phyloP scores from a whole-genome alignment of 1,284 basidiomycete species.

The Salmacisia buchloeana region DNA sequence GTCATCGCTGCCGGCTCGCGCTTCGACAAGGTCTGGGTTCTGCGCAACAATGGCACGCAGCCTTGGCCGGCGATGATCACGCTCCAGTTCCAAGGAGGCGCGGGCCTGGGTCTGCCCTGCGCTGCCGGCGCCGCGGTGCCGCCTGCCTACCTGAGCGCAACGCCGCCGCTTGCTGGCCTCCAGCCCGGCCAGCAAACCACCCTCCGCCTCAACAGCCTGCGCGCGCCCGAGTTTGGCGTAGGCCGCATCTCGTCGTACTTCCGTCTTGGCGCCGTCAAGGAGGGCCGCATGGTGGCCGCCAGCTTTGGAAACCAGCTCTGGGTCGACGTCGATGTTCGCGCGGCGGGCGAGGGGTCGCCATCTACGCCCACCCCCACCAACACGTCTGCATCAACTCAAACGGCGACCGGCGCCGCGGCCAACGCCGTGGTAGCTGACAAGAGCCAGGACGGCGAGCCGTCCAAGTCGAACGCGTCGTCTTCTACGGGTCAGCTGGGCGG shows the following conservation, averaged over 20 bases:
- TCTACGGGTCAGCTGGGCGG: slow-evolving; percentile 61
- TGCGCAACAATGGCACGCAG: slow-evolving; percentile 61
- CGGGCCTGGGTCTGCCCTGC: slow-evolving; percentile 50
- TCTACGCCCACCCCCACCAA: too few relatives aligned
- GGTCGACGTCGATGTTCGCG: slow-evolving; percentile 52
- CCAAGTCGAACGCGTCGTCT: slow-evolving; percentile 50
- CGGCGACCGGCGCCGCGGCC: too few relatives aligned
- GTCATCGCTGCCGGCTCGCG: slow-evolving; percentile 73
- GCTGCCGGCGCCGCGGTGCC: background rate
- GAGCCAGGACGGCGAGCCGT: slow-evolving; percentile 2
- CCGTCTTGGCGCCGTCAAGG: slow-evolving; percentile 62
- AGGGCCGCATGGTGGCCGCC: slow-evolving; percentile 51
- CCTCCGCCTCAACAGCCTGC: slow-evolving; percentile 65
- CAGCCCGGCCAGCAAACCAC: slow-evolving; percentile 60
- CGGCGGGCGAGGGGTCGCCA: slow-evolving; percentile 3
- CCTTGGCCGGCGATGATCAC: slow-evolving; percentile 63
- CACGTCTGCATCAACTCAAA: slow-evolving; percentile 30
- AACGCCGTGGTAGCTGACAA: too few relatives aligned
- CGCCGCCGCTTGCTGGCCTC: slow-evolving; percentile 56
- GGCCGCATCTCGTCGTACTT: slow-evolving; percentile 71
- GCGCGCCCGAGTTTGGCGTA: slow-evolving; percentile 68
- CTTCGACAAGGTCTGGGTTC: slow-evolving; percentile 73
- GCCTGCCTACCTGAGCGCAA: slow-evolving; percentile 25
- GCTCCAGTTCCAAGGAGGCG: slow-evolving; percentile 66
- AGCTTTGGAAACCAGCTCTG: slow-evolving; percentile 70